Base-by-base conservation (phyloP, 169 alveolate genomes). In the Eimeria nieschulzi region DNA sequence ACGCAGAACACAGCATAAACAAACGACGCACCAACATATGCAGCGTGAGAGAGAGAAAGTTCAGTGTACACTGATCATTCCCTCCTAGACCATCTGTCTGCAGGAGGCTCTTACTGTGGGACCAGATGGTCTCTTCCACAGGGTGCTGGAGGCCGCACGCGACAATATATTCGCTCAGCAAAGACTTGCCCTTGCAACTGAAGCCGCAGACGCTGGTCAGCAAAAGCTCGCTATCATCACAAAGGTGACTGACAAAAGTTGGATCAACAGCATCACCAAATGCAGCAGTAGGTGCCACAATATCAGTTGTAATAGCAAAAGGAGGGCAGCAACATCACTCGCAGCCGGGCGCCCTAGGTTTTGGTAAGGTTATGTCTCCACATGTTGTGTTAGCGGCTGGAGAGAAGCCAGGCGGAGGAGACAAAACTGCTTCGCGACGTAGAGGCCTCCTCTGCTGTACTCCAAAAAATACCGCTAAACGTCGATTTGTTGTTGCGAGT, bases 121-220 rank as follows among this genome's bases (percentile, higher is more conserved):
- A 7, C 55, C 90, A 8, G 90, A 82, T 5, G 61, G 66, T 0
- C 76, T 76, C 7, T 51, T 82, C 46, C 59, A 61, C 75, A 82
- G 63, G 64, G 53, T 82, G 15, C 61, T 82, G 63, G 90, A 59
- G 66, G 90, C 90, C 2, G 25, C 90, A 15, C 78, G 75, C 5
- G 75, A 63, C 26, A 15, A 3, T 59, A 61, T 17, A 56, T 59
- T 33, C 25, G 75, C 90, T 54, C 90, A 63, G 25, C 66, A 54
- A 51, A 56, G 90, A 76, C 76, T 82, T 1, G 66, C 51, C 76
- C 78, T 82, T 82, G 90, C 90, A 21, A 33, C 53, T 17, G 78
- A 82, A 61, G 90, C 78, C 51, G 90, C 90, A 17, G 90, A 82
- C 9, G 90, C 90, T 33, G 90, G 46, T 56, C 90, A 63, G 25